Percentiles rank a stretch among this genome's conserved stretches.
These are phyloP conservation scores for Zalerion maritima DNA, from an alignment of 495 filamentous ascomycete species.

Conservation along the genomic window DNA sequence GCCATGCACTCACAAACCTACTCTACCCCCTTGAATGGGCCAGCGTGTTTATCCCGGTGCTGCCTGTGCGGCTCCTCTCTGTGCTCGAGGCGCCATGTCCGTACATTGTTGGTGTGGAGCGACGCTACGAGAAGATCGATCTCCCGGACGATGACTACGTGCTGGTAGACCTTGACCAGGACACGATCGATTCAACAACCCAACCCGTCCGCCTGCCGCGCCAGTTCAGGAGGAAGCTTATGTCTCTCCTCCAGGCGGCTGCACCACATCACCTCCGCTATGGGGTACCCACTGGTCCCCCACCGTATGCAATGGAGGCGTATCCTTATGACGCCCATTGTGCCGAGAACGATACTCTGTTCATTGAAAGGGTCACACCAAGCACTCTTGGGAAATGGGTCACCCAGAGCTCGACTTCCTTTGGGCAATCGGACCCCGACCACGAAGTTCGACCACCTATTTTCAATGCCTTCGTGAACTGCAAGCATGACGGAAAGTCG, in stretches of 20 bases:
- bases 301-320: conserved; percentile 80
- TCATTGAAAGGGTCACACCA: conserved; percentile 50
- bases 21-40: conserved; percentile 86
- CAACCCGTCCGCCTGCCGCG: conserved; percentile 63
- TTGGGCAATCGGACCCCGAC: conserved; percentile 50
- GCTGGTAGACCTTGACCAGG: conserved; percentile 80
- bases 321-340: conserved; percentile 82
- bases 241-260: conserved; percentile 74
- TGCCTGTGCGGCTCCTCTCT: conserved; percentile 75
- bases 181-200: conserved; percentile 68
- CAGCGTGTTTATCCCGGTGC: conserved; percentile 82
- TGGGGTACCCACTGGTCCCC: conserved; percentile 77
- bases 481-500: conserved; percentile 47
- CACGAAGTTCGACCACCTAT: conserved; percentile 33
- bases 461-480: conserved; percentile 83
- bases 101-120: conserved; percentile 91
- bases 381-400: conserved; percentile 72
- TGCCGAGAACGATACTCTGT: conserved; percentile 70
- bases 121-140: conserved; percentile 81
- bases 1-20: conserved; percentile 64
- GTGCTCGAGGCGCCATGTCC: conserved; percentile 91
- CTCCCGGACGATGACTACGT: conserved; percentile 96
- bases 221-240: conserved; percentile 78
- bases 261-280: conserved; percentile 81
- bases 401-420: conserved; percentile 73